Percentiles rank a stretch among this genome's conserved stretches.
Evolutionary conservation across 805 yeast species (phyloP).

Genomic region (Peterozyma xylosa): DNA sequence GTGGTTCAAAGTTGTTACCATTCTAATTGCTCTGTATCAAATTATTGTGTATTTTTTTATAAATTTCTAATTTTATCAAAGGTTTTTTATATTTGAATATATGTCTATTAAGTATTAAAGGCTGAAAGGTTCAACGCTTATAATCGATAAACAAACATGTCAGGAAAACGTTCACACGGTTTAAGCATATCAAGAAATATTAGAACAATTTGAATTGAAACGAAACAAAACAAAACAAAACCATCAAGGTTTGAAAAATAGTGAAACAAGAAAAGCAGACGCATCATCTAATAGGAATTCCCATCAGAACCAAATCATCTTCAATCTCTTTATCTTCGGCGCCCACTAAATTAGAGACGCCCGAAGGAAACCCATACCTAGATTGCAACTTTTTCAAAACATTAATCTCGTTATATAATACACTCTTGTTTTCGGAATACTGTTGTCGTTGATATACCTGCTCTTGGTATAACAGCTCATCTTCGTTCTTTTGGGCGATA

Average conservation of each 20-base stretch:
- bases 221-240: neutral
- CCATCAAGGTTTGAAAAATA: neutral
- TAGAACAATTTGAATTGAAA: too few species aligned
- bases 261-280: constrained; percentile 1
- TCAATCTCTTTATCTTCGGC: constrained; percentile 67
- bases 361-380: constrained; percentile 75
- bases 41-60: neutral
- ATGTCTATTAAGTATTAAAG: neutral
- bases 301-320: constrained; percentile 67
- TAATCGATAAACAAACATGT: neutral
- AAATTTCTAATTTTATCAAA: neutral
- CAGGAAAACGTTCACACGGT: neutral
- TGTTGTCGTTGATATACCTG: constrained; percentile 50
- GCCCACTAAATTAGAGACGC: constrained; percentile 56
- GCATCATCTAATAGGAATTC: constrained; percentile 18
- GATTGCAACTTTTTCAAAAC: constrained; percentile 58
- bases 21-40: constrained; percentile 3
- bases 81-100: neutral
- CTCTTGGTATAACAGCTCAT: constrained; percentile 14
- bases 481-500: constrained; percentile 19
- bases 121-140: neutral
- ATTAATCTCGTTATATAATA: constrained; percentile 59
- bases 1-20: constrained; percentile 17
- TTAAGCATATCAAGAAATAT: neutral
- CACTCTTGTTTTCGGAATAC: constrained; percentile 28